Evolutionary conservation across 1,284 basidiomycete genomes (phyloP).

Genomic region (Austropuccinia psidii): DNA sequence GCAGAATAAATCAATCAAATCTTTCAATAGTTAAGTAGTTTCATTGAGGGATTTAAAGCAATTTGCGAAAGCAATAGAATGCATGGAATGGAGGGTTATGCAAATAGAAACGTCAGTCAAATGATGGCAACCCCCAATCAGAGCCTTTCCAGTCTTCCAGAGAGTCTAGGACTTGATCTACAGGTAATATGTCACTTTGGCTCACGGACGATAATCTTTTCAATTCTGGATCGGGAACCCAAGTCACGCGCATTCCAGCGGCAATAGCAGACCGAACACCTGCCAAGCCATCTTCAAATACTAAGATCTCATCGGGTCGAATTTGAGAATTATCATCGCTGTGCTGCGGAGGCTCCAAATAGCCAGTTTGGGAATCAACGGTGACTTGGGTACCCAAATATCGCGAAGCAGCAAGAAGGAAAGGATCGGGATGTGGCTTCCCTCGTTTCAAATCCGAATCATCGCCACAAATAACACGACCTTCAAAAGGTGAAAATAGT

Average conservation of each 20-base stretch:
- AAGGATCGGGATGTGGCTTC: slow-evolving; percentile 47
- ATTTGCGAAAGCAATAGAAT: no score
- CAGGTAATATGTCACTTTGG: background rate
- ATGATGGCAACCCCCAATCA: background rate
- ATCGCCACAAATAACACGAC: slow-evolving; percentile 45
- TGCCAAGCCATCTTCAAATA: slow-evolving; percentile 45
- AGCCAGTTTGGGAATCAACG: slow-evolving; percentile 38
- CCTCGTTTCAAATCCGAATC: slow-evolving; percentile 43
- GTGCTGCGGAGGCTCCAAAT: slow-evolving; percentile 38
- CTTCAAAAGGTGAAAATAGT: slow-evolving; percentile 44
- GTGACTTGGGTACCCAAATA: slow-evolving; percentile 41
- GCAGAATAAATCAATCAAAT: no score
- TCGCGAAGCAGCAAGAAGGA: slow-evolving; percentile 45
- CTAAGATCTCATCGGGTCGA: slow-evolving; percentile 44
- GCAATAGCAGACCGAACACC: slow-evolving; percentile 26
- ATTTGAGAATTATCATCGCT: slow-evolving; percentile 40
- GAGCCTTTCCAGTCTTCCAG: slow-evolving; percentile 14
- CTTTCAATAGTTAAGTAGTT: no score
- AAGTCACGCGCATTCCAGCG: slow-evolving; percentile 27
- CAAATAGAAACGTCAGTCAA: no score
- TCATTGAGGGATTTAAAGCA: no score
- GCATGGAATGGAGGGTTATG: no score
- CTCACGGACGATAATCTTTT: background rate
- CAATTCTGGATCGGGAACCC: slow-evolving; percentile 29
- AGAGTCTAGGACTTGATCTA: slow-evolving; percentile 16